These are phyloP conservation scores for Harringtonia aguacate DNA, from an alignment of 2,329 filamentous ascomycete species.

Conservation along the genomic window DNA sequence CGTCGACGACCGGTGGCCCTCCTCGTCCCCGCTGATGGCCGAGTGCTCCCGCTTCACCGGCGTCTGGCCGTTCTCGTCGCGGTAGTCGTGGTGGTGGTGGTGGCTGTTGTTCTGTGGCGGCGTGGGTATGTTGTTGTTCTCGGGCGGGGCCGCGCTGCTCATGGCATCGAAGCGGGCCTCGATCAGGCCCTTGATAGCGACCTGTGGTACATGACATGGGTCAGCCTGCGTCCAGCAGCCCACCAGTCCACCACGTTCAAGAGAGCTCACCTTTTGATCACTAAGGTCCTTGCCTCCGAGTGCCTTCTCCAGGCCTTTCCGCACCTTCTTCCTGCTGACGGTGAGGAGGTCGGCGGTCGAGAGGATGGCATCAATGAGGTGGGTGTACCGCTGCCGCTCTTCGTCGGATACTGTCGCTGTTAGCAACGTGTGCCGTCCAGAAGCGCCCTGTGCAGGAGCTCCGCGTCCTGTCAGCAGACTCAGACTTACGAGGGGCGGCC, in stretches of 20 bases:
- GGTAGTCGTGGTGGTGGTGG: slow-evolving; percentile 5
- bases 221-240: too few relatives aligned
- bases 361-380: slow-evolving; percentile 50
- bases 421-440: not conserved
- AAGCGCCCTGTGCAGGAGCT: too few relatives aligned
- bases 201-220: slow-evolving; percentile 27
- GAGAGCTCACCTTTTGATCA: slow-evolving; percentile 42
- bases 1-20: slow-evolving; percentile 17
- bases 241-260: too few relatives aligned
- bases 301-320: slow-evolving; percentile 42
- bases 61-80: slow-evolving; percentile 9
- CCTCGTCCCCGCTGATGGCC: slow-evolving; percentile 18
- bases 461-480: too few relatives aligned
- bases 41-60: slow-evolving; percentile 25
- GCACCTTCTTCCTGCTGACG: slow-evolving; percentile 53
- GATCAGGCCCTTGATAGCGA: slow-evolving; percentile 61
- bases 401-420: slow-evolving; percentile 32
- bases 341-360: slow-evolving; percentile 47
- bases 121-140: slow-evolving; percentile 26
- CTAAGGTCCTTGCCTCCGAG: slow-evolving; percentile 47
- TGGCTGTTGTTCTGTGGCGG: slow-evolving; percentile 26
- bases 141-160: slow-evolving; percentile 23
- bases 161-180: slow-evolving; percentile 65
- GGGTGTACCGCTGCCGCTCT: slow-evolving; percentile 41
- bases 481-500: slow-evolving; percentile 4